Percentiles rank a stretch among this genome's conserved stretches.
Evolutionary conservation across 23 red algal genomes (phyloP).

Genomic region (Gracilaria vermiculophylla): DNA sequence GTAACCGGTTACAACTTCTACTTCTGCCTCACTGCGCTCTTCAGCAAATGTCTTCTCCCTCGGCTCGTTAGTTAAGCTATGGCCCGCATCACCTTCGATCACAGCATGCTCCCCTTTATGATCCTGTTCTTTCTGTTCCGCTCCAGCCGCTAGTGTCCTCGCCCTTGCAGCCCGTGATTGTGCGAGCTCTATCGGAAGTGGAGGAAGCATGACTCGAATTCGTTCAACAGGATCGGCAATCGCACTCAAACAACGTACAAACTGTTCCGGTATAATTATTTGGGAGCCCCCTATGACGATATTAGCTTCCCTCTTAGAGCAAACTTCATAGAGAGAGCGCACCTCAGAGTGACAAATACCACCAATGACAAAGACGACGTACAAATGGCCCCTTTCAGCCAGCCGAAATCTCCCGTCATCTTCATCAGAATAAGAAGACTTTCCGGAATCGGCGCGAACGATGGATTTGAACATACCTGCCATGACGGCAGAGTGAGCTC

Average conservation of each 20-base stretch:
- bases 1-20: constrained; percentile 56
- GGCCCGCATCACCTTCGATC: background rate
- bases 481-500: constrained; percentile 18
- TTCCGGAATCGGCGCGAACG: constrained; percentile 16
- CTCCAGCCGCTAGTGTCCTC: constrained; percentile 33
- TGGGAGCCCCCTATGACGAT: constrained; percentile 71
- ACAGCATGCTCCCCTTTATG: background rate
- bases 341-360: constrained; percentile 76
- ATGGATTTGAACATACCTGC: constrained; percentile 20
- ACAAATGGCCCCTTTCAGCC: constrained; percentile 60
- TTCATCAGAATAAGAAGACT: constrained; percentile 4
- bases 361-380: constrained; percentile 76
- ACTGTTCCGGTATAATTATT: constrained; percentile 48
- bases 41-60: background rate
- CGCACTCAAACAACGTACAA: constrained; percentile 43
- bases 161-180: constrained; percentile 49
- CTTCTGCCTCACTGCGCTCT: constrained; percentile 24
- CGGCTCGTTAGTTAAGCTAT: background rate
- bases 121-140: constrained; percentile 11
- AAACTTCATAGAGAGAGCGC: constrained; percentile 71
- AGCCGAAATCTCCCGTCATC: constrained; percentile 42
- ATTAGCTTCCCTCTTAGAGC: constrained; percentile 48
- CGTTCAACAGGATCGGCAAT: constrained; percentile 66
- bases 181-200: constrained; percentile 59
- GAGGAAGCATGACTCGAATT: constrained; percentile 72